These are phyloP conservation scores for Aureobasidium sp. DNA, from an alignment of 2,329 filamentous ascomycete species.

Conservation along the genomic window DNA sequence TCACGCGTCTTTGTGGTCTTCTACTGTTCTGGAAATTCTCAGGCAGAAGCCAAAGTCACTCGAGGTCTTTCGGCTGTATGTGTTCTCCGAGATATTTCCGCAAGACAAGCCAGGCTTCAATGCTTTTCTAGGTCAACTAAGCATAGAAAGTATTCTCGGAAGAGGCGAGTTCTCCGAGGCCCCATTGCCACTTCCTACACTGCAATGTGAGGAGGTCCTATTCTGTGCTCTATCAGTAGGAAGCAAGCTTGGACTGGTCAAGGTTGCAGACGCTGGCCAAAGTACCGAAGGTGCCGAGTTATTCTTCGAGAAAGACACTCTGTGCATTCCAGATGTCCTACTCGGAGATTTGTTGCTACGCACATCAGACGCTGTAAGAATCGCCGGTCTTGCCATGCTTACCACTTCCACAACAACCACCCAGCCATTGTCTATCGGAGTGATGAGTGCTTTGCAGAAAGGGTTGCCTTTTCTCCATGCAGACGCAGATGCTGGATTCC, in stretches of 20 bases:
- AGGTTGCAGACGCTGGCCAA: conserved; percentile 23
- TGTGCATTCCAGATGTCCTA: conserved; percentile 43
- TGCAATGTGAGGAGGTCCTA: conserved; percentile 19
- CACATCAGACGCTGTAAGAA: conserved; percentile 46
- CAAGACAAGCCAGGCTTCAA: conserved; percentile 32
- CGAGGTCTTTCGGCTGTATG: conserved; percentile 35
- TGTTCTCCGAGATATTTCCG: conserved; percentile 40
- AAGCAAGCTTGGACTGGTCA: conserved; percentile 38
- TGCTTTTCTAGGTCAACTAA: conserved; percentile 31
- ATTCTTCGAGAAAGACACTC: conserved; percentile 26
- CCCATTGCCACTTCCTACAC: neutral
- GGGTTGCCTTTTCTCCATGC: conserved; percentile 66
- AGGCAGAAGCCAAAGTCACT: conserved; percentile 28
- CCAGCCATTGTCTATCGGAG: conserved; percentile 55
- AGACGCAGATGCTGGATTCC: conserved; percentile 77
- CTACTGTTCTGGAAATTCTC: conserved; percentile 28
- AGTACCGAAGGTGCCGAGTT: neutral
- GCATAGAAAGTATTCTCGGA: conserved; percentile 25
- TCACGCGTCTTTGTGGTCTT: conserved; percentile 27
- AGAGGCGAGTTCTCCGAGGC: neutral
- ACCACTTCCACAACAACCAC: conserved; percentile 67
- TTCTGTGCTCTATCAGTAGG: conserved; percentile 21
- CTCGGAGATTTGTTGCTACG: conserved; percentile 32
- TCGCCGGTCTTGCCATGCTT: conserved; percentile 73
- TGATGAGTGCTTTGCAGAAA: conserved; percentile 53